phyloP scores from a whole-genome alignment of 2,329 filamentous ascomycete species.

The Scytalidium lignicola region DNA sequence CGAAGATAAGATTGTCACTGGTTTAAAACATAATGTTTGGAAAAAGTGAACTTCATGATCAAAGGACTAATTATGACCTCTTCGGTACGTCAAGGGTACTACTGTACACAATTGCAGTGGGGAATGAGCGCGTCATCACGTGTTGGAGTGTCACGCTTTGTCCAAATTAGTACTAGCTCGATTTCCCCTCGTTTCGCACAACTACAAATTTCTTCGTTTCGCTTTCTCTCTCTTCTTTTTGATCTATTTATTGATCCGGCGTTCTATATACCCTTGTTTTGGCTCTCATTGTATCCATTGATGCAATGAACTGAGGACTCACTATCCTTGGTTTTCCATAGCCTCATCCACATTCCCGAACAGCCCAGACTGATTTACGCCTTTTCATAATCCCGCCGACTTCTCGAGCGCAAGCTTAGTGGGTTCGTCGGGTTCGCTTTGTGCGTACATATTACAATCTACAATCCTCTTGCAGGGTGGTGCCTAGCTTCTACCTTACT shows the following conservation, averaged over 20 bases:
- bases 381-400: constrained; percentile 27
- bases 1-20: too few relatives aligned
- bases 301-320: constrained; percentile 15
- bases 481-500: too few relatives aligned
- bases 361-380: constrained; percentile 20
- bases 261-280: constrained; percentile 24
- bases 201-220: not conserved
- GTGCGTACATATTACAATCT: constrained; percentile 19
- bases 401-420: constrained; percentile 20
- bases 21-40: too few relatives aligned
- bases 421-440: constrained; percentile 25
- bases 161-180: not conserved
- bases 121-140: too few relatives aligned
- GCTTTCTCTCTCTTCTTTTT: constrained; percentile 14
- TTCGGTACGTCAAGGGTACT: too few relatives aligned
- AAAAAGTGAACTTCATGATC: too few relatives aligned
- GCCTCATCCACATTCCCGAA: constrained; percentile 24
- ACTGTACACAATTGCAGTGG: too few relatives aligned
- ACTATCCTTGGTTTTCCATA: constrained; percentile 13
- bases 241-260: constrained; percentile 11
- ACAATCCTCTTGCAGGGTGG: too few relatives aligned
- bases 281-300: constrained; percentile 19
- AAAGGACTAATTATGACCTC: too few relatives aligned
- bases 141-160: too few relatives aligned
- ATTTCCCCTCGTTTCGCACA: not conserved